A percentile compares a stretch with the other conserved stretches of the same genome.
Evolutionary conservation across 257 asterid genomes (phyloP).

Genomic region (Solanum lignicaule): DNA sequence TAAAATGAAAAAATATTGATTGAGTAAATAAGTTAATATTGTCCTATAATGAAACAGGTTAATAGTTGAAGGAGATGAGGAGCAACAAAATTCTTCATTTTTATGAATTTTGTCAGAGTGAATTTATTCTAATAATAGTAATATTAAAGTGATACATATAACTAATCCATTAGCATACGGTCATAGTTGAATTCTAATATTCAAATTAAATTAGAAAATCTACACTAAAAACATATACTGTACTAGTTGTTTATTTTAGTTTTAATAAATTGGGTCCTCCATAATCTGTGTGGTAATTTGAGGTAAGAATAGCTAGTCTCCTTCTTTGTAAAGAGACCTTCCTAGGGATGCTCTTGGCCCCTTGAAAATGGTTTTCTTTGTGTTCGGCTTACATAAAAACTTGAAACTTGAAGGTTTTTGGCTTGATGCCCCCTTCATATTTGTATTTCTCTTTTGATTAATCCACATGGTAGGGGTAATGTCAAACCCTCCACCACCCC

Average conservation of each 20-base stretch:
- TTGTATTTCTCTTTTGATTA: background rate
- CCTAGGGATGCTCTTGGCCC: no score
- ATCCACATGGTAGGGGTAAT: no score
- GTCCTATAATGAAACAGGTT: background rate
- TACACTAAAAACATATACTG: background rate
- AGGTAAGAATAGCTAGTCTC: background rate
- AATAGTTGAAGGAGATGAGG: background rate
- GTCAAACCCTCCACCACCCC: no score
- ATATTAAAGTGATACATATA: no score
- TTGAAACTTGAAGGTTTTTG: background rate
- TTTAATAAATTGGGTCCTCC: background rate
- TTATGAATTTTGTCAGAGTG: background rate
- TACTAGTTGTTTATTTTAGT: background rate
- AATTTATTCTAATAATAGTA: background rate
- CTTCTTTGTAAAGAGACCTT: background rate
- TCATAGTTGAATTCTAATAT: background rate
- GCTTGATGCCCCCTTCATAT: background rate
- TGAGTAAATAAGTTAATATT: background rate
- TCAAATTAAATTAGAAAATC: background rate
- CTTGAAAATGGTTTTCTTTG: no score
- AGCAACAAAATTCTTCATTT: background rate
- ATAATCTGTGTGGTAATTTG: background rate
- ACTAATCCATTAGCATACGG: background rate
- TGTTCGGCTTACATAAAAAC: background rate
- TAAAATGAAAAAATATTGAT: background rate